These are phyloP conservation scores for Mortierella sp. DNA, from an alignment of 371 early-diverging fungal genomes.

Conservation along the genomic window DNA sequence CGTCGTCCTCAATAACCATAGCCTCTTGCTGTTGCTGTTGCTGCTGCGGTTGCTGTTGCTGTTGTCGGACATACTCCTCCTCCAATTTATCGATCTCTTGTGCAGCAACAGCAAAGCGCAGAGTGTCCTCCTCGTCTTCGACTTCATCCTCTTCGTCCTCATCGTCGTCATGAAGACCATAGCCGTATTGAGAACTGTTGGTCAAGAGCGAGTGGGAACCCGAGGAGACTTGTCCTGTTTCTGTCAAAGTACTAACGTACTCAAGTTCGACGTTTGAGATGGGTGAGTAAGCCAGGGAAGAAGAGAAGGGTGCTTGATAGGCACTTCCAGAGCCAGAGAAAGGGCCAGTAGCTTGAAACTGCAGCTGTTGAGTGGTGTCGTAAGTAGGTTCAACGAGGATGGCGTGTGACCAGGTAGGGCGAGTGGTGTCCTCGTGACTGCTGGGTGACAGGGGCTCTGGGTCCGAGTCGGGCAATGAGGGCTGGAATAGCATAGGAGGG, in stretches of 20 bases:
- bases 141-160: background rate
- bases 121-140: background rate
- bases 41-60: background rate
- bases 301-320: background rate
- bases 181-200: background rate
- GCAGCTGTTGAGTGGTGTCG: background rate
- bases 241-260: background rate
- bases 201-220: background rate
- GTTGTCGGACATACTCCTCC: background rate
- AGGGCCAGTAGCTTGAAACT: too few relatives aligned
- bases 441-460: background rate
- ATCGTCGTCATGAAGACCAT: background rate
- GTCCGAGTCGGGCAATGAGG: background rate
- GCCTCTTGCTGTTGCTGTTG: background rate
- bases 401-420: slow-evolving; percentile 3
- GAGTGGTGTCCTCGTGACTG: slow-evolving; percentile 12
- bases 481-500: background rate
- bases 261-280: background rate
- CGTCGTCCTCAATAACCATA: background rate
- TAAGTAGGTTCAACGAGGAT: slow-evolving; percentile 1
- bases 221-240: background rate
- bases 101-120: background rate
- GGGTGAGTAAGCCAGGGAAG: background rate
- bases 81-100: background rate
- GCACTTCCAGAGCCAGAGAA: background rate